These are phyloP conservation scores for Phytophthora lateralis DNA, from an alignment of 352 stramenopile species.

Conservation along the genomic window DNA sequence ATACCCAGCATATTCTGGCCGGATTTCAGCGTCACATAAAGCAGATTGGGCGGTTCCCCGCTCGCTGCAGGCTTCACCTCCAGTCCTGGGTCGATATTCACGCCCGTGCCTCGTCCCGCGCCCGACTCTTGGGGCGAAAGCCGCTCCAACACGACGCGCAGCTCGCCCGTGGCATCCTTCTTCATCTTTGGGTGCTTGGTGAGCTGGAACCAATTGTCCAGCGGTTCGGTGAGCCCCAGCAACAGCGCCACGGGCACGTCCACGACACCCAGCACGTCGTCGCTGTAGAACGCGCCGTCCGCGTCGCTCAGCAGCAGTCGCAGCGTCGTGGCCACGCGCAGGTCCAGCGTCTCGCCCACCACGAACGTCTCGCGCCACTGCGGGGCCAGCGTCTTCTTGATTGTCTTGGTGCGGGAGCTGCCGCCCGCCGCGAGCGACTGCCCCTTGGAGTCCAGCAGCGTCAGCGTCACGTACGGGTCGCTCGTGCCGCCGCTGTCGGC, in stretches of 20 bases:
- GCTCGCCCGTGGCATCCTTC: conserved; percentile 66
- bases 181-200: conserved; percentile 73
- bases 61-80: conserved; percentile 28
- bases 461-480: conserved; percentile 75
- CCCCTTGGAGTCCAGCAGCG: conserved; percentile 69
- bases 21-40: conserved; percentile 75
- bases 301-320: conserved; percentile 58
- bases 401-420: conserved; percentile 65
- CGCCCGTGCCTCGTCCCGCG: conserved; percentile 26
- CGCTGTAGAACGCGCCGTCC: conserved; percentile 62
- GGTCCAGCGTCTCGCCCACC: conserved; percentile 66
- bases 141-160: conserved; percentile 58
- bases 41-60: conserved; percentile 58
- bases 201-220: conserved; percentile 80
- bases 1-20: conserved; percentile 85
- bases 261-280: conserved; percentile 71
- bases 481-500: conserved; percentile 72
- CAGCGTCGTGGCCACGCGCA: conserved; percentile 69
- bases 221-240: conserved; percentile 33
- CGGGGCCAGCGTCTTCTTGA: conserved; percentile 71
- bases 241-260: conserved; percentile 73
- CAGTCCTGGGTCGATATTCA: conserved; percentile 25
- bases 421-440: conserved; percentile 45
- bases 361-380: conserved; percentile 69
- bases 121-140: conserved; percentile 13